Percentiles rank a stretch among this genome's conserved stretches.
Evolutionary conservation across 805 yeast species (phyloP).

Genomic region (Candida anglica): DNA sequence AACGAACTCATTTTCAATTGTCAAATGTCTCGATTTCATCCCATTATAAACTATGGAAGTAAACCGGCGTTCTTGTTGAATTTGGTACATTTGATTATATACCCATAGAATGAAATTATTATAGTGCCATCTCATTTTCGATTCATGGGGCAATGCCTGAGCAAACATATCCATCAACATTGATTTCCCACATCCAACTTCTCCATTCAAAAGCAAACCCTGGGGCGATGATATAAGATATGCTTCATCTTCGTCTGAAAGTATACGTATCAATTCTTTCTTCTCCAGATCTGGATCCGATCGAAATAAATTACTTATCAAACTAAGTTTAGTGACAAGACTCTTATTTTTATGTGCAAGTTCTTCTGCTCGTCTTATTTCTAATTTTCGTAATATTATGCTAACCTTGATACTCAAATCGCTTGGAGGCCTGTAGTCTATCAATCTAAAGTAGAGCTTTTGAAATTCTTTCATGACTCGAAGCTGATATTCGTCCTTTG

Average conservation of each 20-base stretch:
- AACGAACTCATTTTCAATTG: constrained; percentile 59
- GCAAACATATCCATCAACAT: constrained; percentile 75
- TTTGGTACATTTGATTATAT: constrained; percentile 54
- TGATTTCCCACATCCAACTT: constrained; percentile 73
- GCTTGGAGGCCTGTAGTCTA: constrained; percentile 56
- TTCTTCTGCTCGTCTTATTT: constrained; percentile 25
- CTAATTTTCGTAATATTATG: constrained; percentile 29
- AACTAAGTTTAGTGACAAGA: constrained; percentile 9
- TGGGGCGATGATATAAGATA: constrained; percentile 54
- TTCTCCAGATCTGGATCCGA: constrained; percentile 24
- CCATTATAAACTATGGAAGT: constrained; percentile 20
- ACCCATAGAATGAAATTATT: constrained; percentile 68
- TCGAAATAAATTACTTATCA: constrained; percentile 20
- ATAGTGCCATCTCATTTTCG: constrained; percentile 70
- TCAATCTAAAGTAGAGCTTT: constrained; percentile 51
- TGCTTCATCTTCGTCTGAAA: constrained; percentile 62
- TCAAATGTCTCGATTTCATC: constrained; percentile 18
- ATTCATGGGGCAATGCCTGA: constrained; percentile 53
- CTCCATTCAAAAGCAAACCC: constrained; percentile 61
- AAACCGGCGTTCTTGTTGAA: constrained; percentile 42
- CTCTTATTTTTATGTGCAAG: constrained; percentile 7
- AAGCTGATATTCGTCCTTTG: constrained; percentile 56
- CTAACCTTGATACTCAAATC: constrained; percentile 44
- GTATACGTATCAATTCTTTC: constrained; percentile 42
- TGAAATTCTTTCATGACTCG: constrained; percentile 62